Conservation (phyloP, 2,329 filamentous ascomycete species). For the Nigrospora sphaerica region DNA sequence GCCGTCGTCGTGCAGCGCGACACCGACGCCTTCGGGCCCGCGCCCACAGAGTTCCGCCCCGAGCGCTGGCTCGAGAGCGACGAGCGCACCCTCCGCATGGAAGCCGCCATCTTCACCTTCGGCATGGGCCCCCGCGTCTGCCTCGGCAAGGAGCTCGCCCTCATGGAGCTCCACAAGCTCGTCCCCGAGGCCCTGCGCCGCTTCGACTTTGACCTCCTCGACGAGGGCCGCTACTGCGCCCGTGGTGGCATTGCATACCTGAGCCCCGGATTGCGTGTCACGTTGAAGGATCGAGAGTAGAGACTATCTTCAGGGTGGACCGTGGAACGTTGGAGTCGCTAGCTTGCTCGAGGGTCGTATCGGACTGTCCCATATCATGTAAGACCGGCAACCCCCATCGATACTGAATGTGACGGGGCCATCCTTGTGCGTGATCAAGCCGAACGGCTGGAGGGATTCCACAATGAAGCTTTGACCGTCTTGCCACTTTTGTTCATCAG, state of each 20-base stretch:
- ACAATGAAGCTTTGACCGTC: too few relatives aligned
- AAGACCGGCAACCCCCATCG: too few relatives aligned
- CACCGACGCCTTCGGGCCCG: background rate
- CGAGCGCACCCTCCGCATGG: background rate
- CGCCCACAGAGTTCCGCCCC: background rate
- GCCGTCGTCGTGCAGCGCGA: background rate
- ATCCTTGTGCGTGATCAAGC: too few relatives aligned
- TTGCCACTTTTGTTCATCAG: too few relatives aligned
- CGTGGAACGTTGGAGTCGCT: background rate
- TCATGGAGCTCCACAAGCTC: conserved; percentile 1
- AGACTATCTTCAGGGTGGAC: background rate
- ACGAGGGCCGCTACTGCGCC: background rate
- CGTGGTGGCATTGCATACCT: background rate
- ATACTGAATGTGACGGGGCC: too few relatives aligned
- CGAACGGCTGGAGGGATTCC: too few relatives aligned
- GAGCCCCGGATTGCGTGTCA: background rate
- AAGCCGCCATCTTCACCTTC: background rate
- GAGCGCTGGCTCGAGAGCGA: conserved; percentile 1
- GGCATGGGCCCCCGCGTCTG: conserved; percentile 1
- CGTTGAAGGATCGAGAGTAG: background rate
- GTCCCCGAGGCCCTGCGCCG: background rate
- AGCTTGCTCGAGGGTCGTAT: too few relatives aligned
- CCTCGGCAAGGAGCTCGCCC: background rate
- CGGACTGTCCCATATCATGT: too few relatives aligned
- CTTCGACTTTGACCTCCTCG: background rate